Base-by-base conservation (phyloP, 306 rosid species). In the Cucurbita pepo region DNA sequence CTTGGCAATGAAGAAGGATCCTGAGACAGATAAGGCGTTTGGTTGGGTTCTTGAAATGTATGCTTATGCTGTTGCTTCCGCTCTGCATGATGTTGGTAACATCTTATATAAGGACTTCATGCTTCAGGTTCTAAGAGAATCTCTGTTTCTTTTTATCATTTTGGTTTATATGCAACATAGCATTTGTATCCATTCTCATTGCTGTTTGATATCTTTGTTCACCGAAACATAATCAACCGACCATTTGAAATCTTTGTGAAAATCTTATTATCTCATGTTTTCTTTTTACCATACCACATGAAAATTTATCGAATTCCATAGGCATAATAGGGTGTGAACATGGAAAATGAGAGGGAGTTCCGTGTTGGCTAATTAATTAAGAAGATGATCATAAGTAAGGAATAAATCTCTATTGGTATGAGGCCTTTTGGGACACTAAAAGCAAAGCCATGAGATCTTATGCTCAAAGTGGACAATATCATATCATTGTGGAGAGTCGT, bases 41-140 rank as follows among this genome's bases (percentile, higher is more conserved):
- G 99, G 99, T 72, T 95, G 99, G 99, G 99, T 95, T 83, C 99
- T 95, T 77, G 99, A 95, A 89, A 95, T 95, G 99, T 94, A 95
- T 81, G 99, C 95, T 25, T 95, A 95, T 85, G 96, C 97, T 40
- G 95, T 89, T 72, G 71, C 99, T 22, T 95, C 99, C 55, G 96
- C 99, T 77, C 76, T 82, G 52, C 99, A 95, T 36, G 93, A 82
- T 50, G 95, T 91, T 82, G 78, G 84, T 48, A 95, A 95, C 87
- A 86, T 91, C 77, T 78, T 95, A 72, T 75, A 84, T 86, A 95
- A 91, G 86, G 93, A 89, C 79, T 95, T 95, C 90, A 95, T 95
- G 99, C 81, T 95, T 84, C 99, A 95, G 99, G 99, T 95, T 82
- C 60, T 71, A 43, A 72, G 69, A 66, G 51, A 79, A 78, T 5